phyloP scores from a whole-genome alignment of 1,284 basidiomycete genomes.

The Hypsizygus ulmarius region DNA sequence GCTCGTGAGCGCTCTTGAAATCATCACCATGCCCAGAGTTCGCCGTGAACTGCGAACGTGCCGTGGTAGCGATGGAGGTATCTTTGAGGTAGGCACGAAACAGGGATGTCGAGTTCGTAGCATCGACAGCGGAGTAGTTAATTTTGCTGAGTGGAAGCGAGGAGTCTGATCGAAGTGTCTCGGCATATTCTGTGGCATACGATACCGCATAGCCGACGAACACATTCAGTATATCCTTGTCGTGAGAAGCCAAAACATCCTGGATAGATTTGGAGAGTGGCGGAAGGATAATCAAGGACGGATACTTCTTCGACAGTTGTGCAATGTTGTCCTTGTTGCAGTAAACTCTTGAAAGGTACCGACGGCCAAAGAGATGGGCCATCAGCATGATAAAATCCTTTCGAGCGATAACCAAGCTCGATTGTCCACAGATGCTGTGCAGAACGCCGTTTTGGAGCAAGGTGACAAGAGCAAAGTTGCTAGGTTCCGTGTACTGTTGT shows the following conservation, averaged over 20 bases:
- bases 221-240: constrained; percentile 47
- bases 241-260: constrained; percentile 44
- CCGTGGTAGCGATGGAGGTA: constrained; percentile 36
- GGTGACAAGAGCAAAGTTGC: constrained; percentile 61
- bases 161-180: constrained; percentile 38
- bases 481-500: constrained; percentile 56
- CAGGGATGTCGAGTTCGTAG: constrained; percentile 11
- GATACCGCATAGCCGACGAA: constrained; percentile 54
- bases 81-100: constrained; percentile 35
- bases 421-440: constrained; percentile 51
- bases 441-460: constrained; percentile 57
- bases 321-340: constrained; percentile 35
- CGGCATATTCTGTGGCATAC: constrained; percentile 40
- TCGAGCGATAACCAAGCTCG: constrained; percentile 39
- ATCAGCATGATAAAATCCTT: constrained; percentile 52
- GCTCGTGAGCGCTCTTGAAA: constrained; percentile 49
- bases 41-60: constrained; percentile 58
- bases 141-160: constrained; percentile 46
- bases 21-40: constrained; percentile 60
- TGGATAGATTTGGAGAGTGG: constrained; percentile 40
- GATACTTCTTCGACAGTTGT: constrained; percentile 41
- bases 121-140: constrained; percentile 19
- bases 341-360: constrained; percentile 47
- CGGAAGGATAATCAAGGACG: constrained; percentile 58
- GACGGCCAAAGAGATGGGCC: constrained; percentile 58